These are phyloP conservation scores for Tetraselmis chui DNA, from an alignment of 139 green algal genomes.

Conservation along the genomic window DNA sequence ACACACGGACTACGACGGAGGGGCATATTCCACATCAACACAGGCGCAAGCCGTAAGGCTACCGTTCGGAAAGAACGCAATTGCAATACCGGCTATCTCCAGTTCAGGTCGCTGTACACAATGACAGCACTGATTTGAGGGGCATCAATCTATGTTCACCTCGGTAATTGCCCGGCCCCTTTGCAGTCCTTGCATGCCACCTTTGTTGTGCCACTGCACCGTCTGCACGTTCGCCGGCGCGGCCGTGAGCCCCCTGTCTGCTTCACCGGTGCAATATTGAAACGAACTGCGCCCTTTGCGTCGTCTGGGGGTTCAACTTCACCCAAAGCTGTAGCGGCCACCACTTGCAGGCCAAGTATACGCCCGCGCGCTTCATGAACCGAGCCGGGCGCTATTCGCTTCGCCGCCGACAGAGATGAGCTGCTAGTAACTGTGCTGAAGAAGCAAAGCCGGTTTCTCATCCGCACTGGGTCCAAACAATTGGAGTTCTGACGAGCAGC, in stretches of 20 bases:
- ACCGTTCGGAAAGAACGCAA: slow-evolving; percentile 20
- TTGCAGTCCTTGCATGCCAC: background rate
- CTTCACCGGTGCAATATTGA: background rate
- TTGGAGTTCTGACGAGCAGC: too few species aligned
- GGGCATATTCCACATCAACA: too few species aligned
- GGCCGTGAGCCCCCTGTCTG: background rate
- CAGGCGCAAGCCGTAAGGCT: background rate
- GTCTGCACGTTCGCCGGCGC: background rate
- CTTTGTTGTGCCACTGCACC: background rate
- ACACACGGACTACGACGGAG: too few species aligned
- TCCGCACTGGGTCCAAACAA: too few species aligned
- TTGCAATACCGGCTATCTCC: slow-evolving; percentile 18
- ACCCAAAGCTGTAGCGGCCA: too few species aligned
- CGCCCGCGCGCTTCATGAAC: too few species aligned
- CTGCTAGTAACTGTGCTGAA: too few species aligned
- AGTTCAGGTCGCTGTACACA: background rate
- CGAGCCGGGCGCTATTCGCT: too few species aligned
- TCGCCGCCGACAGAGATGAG: too few species aligned
- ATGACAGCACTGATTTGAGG: background rate
- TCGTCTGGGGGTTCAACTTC: too few species aligned
- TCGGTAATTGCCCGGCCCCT: background rate
- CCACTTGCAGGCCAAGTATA: too few species aligned
- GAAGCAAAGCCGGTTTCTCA: too few species aligned
- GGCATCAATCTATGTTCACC: background rate
- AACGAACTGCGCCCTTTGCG: background rate